Conservation (phyloP, 768 basidiomycete species). For the Ramaria rubella region DNA sequence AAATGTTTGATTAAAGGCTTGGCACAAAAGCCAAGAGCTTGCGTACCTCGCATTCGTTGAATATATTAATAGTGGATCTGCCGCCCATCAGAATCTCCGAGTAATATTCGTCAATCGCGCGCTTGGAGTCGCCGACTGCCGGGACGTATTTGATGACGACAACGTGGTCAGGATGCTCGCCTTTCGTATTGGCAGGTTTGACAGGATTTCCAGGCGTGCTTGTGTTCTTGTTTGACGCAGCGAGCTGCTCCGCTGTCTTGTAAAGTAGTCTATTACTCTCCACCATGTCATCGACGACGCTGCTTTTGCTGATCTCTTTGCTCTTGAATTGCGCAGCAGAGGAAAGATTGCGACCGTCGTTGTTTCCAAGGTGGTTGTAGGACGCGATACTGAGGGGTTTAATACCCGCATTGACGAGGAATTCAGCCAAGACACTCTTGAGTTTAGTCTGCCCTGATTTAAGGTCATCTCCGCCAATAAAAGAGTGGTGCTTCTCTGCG, state of each 20-base stretch:
- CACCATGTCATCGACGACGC: conserved; percentile 98
- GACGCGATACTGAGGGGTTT: conserved; percentile 95
- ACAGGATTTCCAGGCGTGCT: conserved; percentile 16
- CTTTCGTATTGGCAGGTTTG: conserved; percentile 56
- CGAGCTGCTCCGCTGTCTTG: conserved; percentile 60
- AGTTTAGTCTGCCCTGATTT: conserved; percentile 98
- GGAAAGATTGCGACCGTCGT: conserved; percentile 89
- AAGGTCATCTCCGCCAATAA: conserved; percentile 97
- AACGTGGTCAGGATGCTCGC: conserved; percentile 96
- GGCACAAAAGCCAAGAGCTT: not conserved
- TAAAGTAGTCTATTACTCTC: conserved; percentile 82
- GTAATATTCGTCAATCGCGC: conserved; percentile 99
- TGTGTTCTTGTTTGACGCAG: conserved; percentile 30
- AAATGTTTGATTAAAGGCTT: conserved; percentile 10
- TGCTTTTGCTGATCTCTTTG: conserved; percentile 98
- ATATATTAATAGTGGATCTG: conserved; percentile 89
- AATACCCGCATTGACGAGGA: conserved; percentile 97
- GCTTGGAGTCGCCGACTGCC: conserved; percentile 94
- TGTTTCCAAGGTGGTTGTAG: conserved; percentile 99
- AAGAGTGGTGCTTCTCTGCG: conserved; percentile 80
- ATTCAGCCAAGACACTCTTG: conserved; percentile 95
- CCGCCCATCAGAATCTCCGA: conserved; percentile 98
- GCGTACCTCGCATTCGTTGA: conserved; percentile 92
- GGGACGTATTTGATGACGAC: conserved; percentile 97
- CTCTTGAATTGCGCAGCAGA: conserved; percentile 92